Evolutionary conservation across 169 alveolate species (phyloP).

Genomic region (Blepharisma undulans): DNA sequence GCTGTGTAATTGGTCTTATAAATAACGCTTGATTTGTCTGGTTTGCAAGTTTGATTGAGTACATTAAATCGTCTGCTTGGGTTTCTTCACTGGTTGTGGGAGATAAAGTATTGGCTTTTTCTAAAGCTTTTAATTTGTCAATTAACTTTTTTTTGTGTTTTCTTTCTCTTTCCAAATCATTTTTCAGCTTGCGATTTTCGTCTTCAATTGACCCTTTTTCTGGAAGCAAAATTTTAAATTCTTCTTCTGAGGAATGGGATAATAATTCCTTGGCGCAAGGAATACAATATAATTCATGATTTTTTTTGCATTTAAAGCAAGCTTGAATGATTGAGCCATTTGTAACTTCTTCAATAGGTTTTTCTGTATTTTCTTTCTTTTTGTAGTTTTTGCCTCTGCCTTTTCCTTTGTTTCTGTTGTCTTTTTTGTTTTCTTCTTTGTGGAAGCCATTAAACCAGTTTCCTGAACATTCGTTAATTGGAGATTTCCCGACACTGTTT

Average conservation of each 20-base stretch:
- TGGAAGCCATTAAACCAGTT: neutral
- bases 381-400: neutral
- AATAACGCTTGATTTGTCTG: neutral
- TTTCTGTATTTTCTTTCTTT: neutral
- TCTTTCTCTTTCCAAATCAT: neutral
- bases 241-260: neutral
- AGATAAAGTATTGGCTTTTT: neutral
- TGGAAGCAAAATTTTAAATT: neutral
- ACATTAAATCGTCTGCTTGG: neutral
- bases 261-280: neutral
- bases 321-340: neutral
- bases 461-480: slow-evolving; percentile 1
- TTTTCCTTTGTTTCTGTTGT: neutral
- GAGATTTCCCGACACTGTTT: neutral
- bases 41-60: neutral
- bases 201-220: neutral
- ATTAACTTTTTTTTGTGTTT: neutral
- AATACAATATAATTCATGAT: neutral
- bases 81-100: neutral
- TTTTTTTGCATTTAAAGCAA: neutral
- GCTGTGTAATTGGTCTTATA: neutral
- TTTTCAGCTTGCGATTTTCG: neutral
- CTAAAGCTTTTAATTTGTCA: neutral
- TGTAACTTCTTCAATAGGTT: neutral
- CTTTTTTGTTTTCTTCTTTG: neutral